Base-by-base conservation (phyloP, 2,329 filamentous ascomycete species). In the Fusarium sp. region DNA sequence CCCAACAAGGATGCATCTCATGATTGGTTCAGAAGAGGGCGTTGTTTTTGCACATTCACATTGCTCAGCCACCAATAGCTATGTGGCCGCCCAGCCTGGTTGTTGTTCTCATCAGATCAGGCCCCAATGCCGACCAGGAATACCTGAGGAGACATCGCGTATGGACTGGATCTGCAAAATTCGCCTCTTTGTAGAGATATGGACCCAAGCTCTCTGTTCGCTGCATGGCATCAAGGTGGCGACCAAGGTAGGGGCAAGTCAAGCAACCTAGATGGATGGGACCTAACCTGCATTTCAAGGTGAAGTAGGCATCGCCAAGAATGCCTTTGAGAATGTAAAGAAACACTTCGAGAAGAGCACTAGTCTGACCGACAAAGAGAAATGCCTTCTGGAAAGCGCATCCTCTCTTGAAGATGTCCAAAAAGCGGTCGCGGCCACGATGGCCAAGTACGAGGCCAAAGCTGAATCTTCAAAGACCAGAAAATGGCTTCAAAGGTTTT, bases 171-270 rank as follows among this genome's bases (percentile, higher is more conserved):
- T n/a, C n/a, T n/a, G n/a, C n/a, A n/a, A 23, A 23, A 23, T 5
- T 23, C 3, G 5, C 5, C 23, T 23, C 3, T 23, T 23, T 23
- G 5, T 3, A 8, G 9, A 5, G 4, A 8, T 0, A 46, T 46
- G 42, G 42, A 6, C n/a, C 9, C 10, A 2, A 46, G 14, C 2
- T 27, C 23, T 4, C 4, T 9, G n/a, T 62, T 50, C 29, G 20
- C 23, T 7, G 25, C 16, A 25, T 65, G 62, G 62, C 62, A 63
- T 16, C 38, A 29, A 8, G 29, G 36, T 6, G 29, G 63, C 13
- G 14, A 8, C 6, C 4, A 42, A 4, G 40, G 62, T 65, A 34
- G 53, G n/a, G n/a, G n/a, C n/a, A n/a, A n/a, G n/a, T n/a, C n/a
- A n/a, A n/a, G n/a, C n/a, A n/a, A n/a, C n/a, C n/a, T n/a, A n/a